Conservation (phyloP, 768 basidiomycete species). For the Tylopilus rubrobrunneus region DNA sequence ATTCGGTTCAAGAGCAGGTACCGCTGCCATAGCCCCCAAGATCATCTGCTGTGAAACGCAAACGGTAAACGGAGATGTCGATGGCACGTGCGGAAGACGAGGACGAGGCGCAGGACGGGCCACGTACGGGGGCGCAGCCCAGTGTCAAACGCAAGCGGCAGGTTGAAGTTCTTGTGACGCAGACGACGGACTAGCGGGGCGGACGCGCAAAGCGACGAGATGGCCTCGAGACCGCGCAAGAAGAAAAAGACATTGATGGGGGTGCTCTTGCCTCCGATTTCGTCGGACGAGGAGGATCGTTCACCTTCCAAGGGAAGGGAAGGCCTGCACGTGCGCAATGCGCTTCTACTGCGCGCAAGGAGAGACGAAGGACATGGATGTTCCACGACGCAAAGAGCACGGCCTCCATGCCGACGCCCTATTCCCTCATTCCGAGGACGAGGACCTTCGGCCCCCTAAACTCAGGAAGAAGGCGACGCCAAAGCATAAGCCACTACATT, state of each 20-base stretch:
- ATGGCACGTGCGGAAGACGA: neutral
- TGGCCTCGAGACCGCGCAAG: too few species aligned
- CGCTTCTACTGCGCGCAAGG: neutral
- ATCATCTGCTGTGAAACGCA: conserved; percentile 11
- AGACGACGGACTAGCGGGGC: neutral
- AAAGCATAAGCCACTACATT: neutral
- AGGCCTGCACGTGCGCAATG: neutral
- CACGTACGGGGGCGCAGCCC: neutral
- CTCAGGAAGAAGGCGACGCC: neutral
- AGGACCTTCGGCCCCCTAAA: conserved; percentile 1
- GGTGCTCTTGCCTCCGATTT: conserved; percentile 4
- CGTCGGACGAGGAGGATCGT: conserved; percentile 10
- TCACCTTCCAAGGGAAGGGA: conserved; percentile 3
- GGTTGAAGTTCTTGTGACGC: too few species aligned
- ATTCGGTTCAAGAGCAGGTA: conserved; percentile 1
- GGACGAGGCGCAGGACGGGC: too few species aligned
- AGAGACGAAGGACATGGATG: neutral
- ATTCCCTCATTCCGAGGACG: conserved; percentile 1
- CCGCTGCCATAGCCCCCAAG: neutral
- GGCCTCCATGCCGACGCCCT: neutral
- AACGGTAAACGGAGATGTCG: neutral
- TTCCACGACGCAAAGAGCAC: neutral
- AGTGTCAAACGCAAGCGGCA: neutral
- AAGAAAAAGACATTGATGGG: conserved; percentile 4
- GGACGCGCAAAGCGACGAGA: too few species aligned